phyloP scores from a whole-genome alignment of 768 basidiomycete genomes.

The Tylopilus vinaceipallidus region DNA sequence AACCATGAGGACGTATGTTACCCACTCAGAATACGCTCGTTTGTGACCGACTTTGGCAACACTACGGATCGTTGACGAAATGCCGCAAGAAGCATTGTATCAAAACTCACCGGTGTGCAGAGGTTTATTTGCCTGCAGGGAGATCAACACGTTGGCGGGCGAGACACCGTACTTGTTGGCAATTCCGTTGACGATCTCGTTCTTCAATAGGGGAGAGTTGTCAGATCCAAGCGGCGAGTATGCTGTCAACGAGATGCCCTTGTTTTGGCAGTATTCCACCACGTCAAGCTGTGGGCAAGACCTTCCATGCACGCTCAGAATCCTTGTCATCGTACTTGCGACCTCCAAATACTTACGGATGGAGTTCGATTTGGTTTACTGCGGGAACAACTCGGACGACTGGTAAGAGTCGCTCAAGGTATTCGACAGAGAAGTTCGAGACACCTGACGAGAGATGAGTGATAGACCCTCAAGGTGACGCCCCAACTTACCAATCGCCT shows the following conservation, averaged over 20 bases:
- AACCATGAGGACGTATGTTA: background rate
- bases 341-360: slow-evolving; percentile 49
- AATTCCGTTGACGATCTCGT: slow-evolving; percentile 58
- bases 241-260: slow-evolving; percentile 70
- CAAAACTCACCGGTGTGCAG: slow-evolving; percentile 45
- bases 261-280: slow-evolving; percentile 54
- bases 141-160: slow-evolving; percentile 68
- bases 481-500: slow-evolving; percentile 59
- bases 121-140: slow-evolving; percentile 68
- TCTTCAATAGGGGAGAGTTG: slow-evolving; percentile 61
- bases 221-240: slow-evolving; percentile 81
- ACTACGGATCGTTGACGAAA: slow-evolving; percentile 37
- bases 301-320: slow-evolving; percentile 26
- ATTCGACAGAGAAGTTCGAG: slow-evolving; percentile 69
- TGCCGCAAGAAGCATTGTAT: background rate
- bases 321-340: background rate
- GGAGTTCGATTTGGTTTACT: slow-evolving; percentile 78
- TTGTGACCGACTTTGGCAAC: slow-evolving; percentile 76
- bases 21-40: slow-evolving; percentile 56
- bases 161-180: slow-evolving; percentile 58
- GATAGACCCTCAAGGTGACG: background rate
- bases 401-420: slow-evolving; percentile 58
- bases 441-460: slow-evolving; percentile 40
- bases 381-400: slow-evolving; percentile 60
- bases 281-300: slow-evolving; percentile 68